A percentile compares a stretch with the other conserved stretches of the same genome.
Conservation (phyloP, 83 land plant species). For the Larix sibirica region DNA sequence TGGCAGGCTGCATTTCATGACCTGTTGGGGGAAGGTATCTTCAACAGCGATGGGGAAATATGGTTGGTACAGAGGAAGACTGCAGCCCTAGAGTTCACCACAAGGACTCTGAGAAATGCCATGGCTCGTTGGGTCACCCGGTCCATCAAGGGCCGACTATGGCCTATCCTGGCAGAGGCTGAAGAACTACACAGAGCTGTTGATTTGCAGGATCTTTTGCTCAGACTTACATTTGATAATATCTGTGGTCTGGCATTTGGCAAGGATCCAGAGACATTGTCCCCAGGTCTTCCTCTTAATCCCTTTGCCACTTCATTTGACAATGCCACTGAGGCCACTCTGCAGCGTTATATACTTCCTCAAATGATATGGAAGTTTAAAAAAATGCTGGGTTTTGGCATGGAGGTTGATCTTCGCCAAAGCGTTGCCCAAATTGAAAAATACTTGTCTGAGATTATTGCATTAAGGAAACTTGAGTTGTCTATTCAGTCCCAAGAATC, state of each 20-base stretch:
- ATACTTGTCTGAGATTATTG: slow-evolving; percentile 35
- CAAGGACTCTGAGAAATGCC: slow-evolving; percentile 56
- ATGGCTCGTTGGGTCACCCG: slow-evolving; percentile 56
- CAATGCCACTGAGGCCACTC: slow-evolving; percentile 26
- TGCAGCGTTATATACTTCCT: no score
- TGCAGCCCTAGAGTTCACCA: slow-evolving; percentile 67
- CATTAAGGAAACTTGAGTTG: slow-evolving; percentile 5
- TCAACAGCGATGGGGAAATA: slow-evolving; percentile 61
- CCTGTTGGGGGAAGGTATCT: slow-evolving; percentile 60
- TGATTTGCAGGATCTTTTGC: slow-evolving; percentile 59
- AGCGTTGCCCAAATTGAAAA: slow-evolving; percentile 44
- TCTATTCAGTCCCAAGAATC: not conserved
- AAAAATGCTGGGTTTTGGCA: slow-evolving; percentile 40
- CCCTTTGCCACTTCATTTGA: slow-evolving; percentile 62
- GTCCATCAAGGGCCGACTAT: slow-evolving; percentile 43
- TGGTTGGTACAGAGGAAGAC: slow-evolving; percentile 68
- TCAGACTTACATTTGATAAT: slow-evolving; percentile 69
- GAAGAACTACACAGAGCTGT: not conserved
- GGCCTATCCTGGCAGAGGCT: slow-evolving; percentile 34
- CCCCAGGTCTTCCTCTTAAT: slow-evolving; percentile 44
- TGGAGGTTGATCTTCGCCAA: slow-evolving; percentile 35
- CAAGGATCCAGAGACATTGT: slow-evolving; percentile 50
- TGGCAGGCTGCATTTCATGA: slow-evolving; percentile 67
- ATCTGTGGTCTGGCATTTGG: slow-evolving; percentile 68
- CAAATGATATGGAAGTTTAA: slow-evolving; percentile 48